Evolutionary conservation across 2,329 filamentous ascomycete species (phyloP).

Genomic region (Fusarium sacchari): DNA sequence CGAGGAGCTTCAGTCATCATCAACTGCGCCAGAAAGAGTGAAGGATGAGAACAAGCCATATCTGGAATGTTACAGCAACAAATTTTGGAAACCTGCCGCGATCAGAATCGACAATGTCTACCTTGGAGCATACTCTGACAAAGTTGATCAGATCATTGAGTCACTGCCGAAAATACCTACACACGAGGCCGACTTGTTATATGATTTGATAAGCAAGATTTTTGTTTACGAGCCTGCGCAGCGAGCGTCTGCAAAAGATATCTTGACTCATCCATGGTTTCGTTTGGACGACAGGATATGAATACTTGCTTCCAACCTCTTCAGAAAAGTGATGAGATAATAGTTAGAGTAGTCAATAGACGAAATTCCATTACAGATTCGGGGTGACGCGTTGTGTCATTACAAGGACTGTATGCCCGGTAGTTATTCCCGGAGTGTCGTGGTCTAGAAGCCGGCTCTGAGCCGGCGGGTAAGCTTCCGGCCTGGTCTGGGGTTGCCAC

Average conservation of each 20-base stretch:
- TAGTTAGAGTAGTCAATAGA: not conserved
- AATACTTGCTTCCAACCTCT: fast-evolving
- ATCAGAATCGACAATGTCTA: conserved; percentile 4
- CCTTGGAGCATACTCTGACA: conserved; percentile 6
- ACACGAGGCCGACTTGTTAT: conserved; percentile 8
- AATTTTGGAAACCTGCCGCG: conserved; percentile 19
- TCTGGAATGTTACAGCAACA: conserved; percentile 2
- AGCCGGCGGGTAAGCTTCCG: conserved; percentile 16
- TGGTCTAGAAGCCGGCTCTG: conserved; percentile 10
- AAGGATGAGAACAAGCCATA: not conserved
- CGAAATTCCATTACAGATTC: not conserved
- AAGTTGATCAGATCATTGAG: conserved; percentile 9
- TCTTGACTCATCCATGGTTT: conserved; percentile 23
- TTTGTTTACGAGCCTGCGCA: conserved; percentile 21
- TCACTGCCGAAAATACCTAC: conserved; percentile 8
- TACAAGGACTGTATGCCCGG: not conserved
- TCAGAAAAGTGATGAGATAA: fast-evolving
- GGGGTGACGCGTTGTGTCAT: not conserved
- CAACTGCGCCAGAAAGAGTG: not conserved
- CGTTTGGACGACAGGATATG: not conserved
- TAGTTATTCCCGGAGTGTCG: not conserved
- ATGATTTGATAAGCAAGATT: conserved; percentile 13
- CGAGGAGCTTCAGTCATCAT: not conserved
- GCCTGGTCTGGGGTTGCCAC: conserved; percentile 1
- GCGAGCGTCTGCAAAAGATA: not conserved